Base-by-base conservation (phyloP, 108 stramenopile species). In the Pseudonitzschia multistriata region DNA sequence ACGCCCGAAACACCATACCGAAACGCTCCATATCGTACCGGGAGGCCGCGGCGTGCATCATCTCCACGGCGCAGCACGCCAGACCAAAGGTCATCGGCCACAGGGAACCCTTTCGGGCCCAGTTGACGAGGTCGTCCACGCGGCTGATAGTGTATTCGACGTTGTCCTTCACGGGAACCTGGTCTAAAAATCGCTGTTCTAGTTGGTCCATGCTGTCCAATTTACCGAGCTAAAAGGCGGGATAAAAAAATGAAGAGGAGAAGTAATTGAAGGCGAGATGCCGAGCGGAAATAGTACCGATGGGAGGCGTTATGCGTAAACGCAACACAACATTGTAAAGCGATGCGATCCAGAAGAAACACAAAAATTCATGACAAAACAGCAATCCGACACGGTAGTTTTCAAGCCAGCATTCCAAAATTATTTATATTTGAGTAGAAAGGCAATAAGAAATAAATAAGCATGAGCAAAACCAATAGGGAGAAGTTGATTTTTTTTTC, bases 11-110 rank as follows among this genome's bases (percentile, higher is more conserved):
- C 21, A 97, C 94, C 95, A 99, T 98, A 6, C 98, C 98, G 64
- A 97, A 99, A 42, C 98, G 96, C 60, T 99, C 98, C 96, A 99
- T 96, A 79, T 99, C 98, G 83, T 98, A 99, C 45, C 98, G 92
- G 33, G 97, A 95, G 1, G 98, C 97, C 25, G 96, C 97, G 19
- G 97, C 91, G 87, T 98, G 98, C 98, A 98, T 98, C 98, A 98
- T 98, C 84, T 98, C 98, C 39, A 99, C 98, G 36, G 98, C 98
- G 69, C 98, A 99, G 78, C 98, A 99, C 15, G 98, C 98, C 63
- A 99, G 81, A 53, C 98, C 98, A 68, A 99, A 99, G 8, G 98
- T 99, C 98, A 98, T 99, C 68, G 98, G 98, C 98, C 98, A 99
- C 39, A 99, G 76, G 28, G 96, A 97, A 19, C 97, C 98, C 82